Percentiles rank a stretch among this genome's conserved stretches.
Conservation (phyloP, 2,329 filamentous ascomycete genomes). For the Ophiocordyceps polyrhachis-furcata region DNA sequence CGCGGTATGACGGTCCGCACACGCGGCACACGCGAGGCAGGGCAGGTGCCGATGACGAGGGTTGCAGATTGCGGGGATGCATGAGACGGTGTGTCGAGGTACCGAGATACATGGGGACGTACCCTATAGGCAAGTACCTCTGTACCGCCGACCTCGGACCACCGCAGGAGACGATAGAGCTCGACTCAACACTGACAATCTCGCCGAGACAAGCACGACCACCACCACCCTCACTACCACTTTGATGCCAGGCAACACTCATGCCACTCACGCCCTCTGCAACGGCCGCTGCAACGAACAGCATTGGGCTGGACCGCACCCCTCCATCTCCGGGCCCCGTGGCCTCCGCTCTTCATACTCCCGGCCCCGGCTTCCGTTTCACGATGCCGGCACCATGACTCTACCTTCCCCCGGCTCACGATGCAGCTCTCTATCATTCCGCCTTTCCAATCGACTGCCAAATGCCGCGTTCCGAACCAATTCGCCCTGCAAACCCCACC, state of each 20-base stretch:
- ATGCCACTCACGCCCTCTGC: background rate
- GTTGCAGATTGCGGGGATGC: background rate
- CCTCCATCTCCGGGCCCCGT: background rate
- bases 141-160: no score
- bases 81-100: background rate
- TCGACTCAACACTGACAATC: no score
- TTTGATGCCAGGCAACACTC: background rate
- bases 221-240: no score
- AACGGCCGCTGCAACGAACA: no score
- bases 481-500: background rate
- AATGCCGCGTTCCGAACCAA: background rate
- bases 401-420: background rate
- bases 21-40: background rate
- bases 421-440: background rate
- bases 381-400: background rate
- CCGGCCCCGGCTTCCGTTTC: background rate
- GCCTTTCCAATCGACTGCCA: background rate
- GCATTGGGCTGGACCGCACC: no score
- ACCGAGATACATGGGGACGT: background rate
- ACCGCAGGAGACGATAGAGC: no score
- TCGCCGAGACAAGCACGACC: no score
- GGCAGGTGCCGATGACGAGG: background rate
- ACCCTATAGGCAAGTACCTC: background rate
- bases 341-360: background rate
- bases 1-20: background rate